Base-by-base conservation (phyloP, 306 rosid genomes). In the Vicia faba region DNA sequence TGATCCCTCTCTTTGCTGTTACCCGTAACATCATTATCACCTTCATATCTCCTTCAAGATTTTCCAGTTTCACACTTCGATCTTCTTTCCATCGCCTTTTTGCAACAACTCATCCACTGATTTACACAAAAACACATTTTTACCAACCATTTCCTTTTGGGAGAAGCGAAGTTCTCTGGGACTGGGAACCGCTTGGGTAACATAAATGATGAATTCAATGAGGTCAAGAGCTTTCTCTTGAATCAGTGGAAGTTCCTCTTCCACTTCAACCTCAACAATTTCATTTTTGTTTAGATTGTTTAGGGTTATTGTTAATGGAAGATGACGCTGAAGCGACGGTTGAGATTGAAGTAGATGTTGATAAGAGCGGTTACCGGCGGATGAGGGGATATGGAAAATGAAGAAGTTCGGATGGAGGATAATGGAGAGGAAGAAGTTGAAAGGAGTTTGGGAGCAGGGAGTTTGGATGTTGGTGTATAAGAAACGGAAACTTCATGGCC, bases 141-240 rank as follows among this genome's bases (percentile, higher is more conserved):
- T 91, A 63, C 78, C 73, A 14, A 91, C 87, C 96, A 95, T 63
- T 92, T 79, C 13, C 83, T 92, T 82, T 77, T 80, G 40, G 97
- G 96, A 40, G 97, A 92, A 76, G 88, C 58, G 45, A 92, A 85
- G 69, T 85, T 89, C 97, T 75, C 95, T 75, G 6, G 97, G 97
- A 0, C 97, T 96, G 9, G 96, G 96, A 79, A 92, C 69, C 29
- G 96, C 88, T 69, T 85, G 97, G 12, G 97, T 84, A n/a, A 89
- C 95, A 0, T 96, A 84, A 20, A 96, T 96, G 0, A 96, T 85
- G 86, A 89, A 92, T 76, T 92, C 97, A 25, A 92, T 95, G 0
- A 92, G 49, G 86, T 92, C 97, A 74, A 89, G 46, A 31, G 97
- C 95, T 84, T 92, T 89, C 53, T 92, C 97, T 79, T 89, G 96